Evolutionary conservation across 805 yeast genomes (phyloP), one percentile per base, ranked within the genome.

Genomic region (Sugiyamaella valdiviana): DNA sequence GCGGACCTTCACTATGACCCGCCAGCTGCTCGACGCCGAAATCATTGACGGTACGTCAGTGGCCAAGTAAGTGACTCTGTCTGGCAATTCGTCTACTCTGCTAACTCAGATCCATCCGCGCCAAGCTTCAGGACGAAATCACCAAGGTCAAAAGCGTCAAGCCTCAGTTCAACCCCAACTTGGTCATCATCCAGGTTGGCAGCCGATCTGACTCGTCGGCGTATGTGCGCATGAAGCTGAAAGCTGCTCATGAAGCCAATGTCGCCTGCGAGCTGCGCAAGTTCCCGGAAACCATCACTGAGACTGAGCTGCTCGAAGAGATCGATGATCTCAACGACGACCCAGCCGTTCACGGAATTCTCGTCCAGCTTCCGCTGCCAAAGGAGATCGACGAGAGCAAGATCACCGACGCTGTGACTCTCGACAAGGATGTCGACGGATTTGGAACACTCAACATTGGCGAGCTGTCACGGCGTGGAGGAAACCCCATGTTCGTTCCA

Each of bases 351-450:
- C 87, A 91, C 65, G 99, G 99, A 44, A 72, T 91, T 23, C 74
- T 91, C 52, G 83, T 91, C 49, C 99, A 90, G 71, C 76, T 91
- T 55, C 99, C 99, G 3, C 71, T 91, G 49, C 99, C 98, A 29
- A 65, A 69, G 24, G 85, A 82, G 61, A 73, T 90, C 50, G 79
- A 85, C 63, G 98, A 91, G 71, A 80, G 83, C 41, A 66, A 68
- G 42, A 75, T 93, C 57, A 93, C 98, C 42, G 80, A 83, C 60
- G 75, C 89, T 1, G 97, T 91, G n/a, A 68, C 74, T 9, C 77
- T 85, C 14, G 80, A 76, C 39, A 91, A 91, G 70, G 99, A 91
- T 61, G 96, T 93, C 42, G 99, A 91, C 66, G 99, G 99, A 1
- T 93, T 91, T 61, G 93, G 90, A 39, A 80, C 89, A 48, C 76